A percentile compares a stretch with the other conserved stretches of the same genome.
Evolutionary conservation across 2,329 filamentous ascomycete genomes (phyloP).

Genomic region (Aspergillus fructus): DNA sequence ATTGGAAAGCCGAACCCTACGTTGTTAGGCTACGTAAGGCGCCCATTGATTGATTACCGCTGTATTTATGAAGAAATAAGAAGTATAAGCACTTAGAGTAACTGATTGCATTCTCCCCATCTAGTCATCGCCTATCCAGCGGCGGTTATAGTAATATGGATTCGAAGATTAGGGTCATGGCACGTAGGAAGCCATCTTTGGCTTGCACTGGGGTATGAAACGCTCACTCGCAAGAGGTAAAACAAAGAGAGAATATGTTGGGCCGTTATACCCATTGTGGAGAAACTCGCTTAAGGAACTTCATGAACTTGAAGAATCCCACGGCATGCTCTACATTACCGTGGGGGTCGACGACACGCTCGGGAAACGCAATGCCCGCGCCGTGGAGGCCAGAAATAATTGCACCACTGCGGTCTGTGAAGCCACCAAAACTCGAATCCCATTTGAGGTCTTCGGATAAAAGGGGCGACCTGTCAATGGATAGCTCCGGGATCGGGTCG

Average conservation of each 20-base stretch:
- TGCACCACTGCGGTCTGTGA: slow-evolving; percentile 46
- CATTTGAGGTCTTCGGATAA: slow-evolving; percentile 22
- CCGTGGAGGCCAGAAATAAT: slow-evolving; percentile 56
- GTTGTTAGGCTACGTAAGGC: neutral
- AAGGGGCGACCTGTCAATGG: slow-evolving; percentile 29
- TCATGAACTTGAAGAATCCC: slow-evolving; percentile 67
- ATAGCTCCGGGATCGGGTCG: slow-evolving; percentile 51
- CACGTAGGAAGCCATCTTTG: neutral
- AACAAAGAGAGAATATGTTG: neutral
- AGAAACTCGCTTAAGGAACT: slow-evolving; percentile 56
- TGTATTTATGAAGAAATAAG: neutral
- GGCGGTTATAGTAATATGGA: neutral
- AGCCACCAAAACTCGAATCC: slow-evolving; percentile 42
- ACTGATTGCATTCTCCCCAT: neutral
- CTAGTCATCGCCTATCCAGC: neutral
- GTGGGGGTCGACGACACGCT: slow-evolving; percentile 59
- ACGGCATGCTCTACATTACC: slow-evolving; percentile 64
- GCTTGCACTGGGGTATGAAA: neutral
- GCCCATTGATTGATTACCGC: neutral
- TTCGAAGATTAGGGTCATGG: neutral
- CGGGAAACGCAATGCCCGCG: slow-evolving; percentile 64
- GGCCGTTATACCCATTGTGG: slow-evolving; percentile 47
- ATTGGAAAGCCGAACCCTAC: neutral
- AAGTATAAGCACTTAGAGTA: neutral
- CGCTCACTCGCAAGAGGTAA: neutral